Percentiles rank a stretch among this genome's conserved stretches.
phyloP scores from a whole-genome alignment of 1,284 basidiomycete species.

The Ustilago curta region DNA sequence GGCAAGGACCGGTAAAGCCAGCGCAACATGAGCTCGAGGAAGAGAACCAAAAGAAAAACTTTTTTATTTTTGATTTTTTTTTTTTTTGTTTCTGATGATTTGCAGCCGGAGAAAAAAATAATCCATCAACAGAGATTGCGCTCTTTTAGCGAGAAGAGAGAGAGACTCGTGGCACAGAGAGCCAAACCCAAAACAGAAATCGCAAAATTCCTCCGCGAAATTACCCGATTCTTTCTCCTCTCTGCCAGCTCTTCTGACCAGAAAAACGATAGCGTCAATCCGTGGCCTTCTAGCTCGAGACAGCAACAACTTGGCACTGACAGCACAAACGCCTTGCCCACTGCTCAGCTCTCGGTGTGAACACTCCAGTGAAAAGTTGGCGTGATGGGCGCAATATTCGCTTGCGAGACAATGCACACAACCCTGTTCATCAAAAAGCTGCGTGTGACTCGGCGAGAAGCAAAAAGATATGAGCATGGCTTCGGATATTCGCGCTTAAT shows the following conservation, averaged over 20 bases:
- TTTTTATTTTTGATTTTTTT: too few species aligned
- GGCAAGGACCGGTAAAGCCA: slow-evolving; percentile 2
- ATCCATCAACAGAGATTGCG: too few species aligned
- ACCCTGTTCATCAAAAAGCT: background rate
- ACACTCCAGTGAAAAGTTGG: too few species aligned
- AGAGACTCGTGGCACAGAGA: background rate
- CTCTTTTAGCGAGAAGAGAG: slow-evolving; percentile 1
- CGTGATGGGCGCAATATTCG: background rate
- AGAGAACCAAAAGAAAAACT: background rate
- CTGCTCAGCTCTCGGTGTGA: too few species aligned
- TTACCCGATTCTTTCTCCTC: background rate
- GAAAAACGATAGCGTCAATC: background rate
- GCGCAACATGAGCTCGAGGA: background rate
- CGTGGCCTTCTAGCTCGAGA: too few species aligned
- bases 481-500: slow-evolving; percentile 25
- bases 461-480: too few species aligned
- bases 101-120: background rate
- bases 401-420: background rate
- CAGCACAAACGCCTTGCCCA: too few species aligned
- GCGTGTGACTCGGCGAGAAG: background rate
- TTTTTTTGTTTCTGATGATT: background rate
- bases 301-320: too few species aligned
- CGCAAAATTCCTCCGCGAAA: slow-evolving; percentile 8
- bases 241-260: background rate
- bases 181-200: background rate